Evolutionary conservation across 2,329 filamentous ascomycete species (phyloP).

Genomic region (Cryphonectria parasitica): DNA sequence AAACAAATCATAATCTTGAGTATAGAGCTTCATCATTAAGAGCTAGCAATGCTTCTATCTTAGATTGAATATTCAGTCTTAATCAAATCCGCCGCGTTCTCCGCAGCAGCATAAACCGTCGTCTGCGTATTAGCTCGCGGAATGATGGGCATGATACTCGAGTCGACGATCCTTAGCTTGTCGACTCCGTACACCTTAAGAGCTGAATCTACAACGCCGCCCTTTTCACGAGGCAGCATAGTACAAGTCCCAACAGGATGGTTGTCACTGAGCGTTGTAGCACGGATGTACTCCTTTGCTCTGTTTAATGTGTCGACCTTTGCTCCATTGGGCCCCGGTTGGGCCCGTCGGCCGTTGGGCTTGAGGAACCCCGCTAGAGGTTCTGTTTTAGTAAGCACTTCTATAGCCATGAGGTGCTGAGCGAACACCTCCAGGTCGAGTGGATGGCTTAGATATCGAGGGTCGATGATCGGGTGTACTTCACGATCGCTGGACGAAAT

Average conservation of each 20-base stretch:
- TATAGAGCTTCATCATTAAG: too few relatives aligned
- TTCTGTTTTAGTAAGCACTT: slow-evolving; percentile 26
- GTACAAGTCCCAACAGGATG: slow-evolving; percentile 7
- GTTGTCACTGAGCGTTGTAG: slow-evolving; percentile 10
- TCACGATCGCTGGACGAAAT: slow-evolving; percentile 49
- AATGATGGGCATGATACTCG: slow-evolving; percentile 18
- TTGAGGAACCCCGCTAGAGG: slow-evolving; percentile 9
- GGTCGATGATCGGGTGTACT: slow-evolving; percentile 54
- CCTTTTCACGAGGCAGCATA: slow-evolving; percentile 16
- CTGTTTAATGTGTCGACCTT: not conserved
- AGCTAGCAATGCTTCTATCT: too few relatives aligned
- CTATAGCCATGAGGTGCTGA: slow-evolving; percentile 45
- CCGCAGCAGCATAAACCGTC: slow-evolving; percentile 13
- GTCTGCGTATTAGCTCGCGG: slow-evolving; percentile 13
- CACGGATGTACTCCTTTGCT: slow-evolving; percentile 11
- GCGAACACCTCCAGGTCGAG: slow-evolving; percentile 57
- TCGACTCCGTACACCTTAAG: slow-evolving; percentile 13
- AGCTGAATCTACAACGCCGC: slow-evolving; percentile 8
- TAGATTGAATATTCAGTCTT: not conserved
- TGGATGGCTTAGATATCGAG: slow-evolving; percentile 57
- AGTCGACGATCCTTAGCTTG: slow-evolving; percentile 9
- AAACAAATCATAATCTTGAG: too few relatives aligned
- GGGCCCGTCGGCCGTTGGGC: slow-evolving; percentile 3
- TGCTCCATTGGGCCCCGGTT: not conserved
- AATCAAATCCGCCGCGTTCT: slow-evolving; percentile 15